Evolutionary conservation across 345 rosid genomes (phyloP), one percentile per base, ranked within the genome.

Genomic region (Euphorbia tirucalli): DNA sequence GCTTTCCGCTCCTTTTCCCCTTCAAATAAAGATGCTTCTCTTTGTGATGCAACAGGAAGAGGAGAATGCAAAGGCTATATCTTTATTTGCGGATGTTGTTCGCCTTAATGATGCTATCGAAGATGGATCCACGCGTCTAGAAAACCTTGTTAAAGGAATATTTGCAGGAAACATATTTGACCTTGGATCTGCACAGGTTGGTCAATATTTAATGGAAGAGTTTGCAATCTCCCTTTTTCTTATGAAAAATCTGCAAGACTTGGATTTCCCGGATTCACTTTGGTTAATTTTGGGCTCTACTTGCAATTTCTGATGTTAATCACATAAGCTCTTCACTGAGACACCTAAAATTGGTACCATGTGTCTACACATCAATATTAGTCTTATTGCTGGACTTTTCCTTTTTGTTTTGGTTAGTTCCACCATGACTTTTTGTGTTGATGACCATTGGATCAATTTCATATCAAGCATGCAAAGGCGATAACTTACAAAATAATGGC

Each of bases 131-230:
- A 79, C 87, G 66, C 89, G 87, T 55, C 62, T 93, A 55, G 98
- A 93, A 78, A 90, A 76, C 83, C 82, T 96, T 32, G 84, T 87
- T 60, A 86, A 85, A 80, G 99, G 99, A 69, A 85, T 96, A 21
- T 96, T 96, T 79, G 98, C 98, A 31, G 98, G 98, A 83, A 96
- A 96, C 68, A 93, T 96, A 76, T 91, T 96, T 74, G 99, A 96
- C 79, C 90, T 96, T 39, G 98, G 98, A 74, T 96, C 99, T 75
- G 97, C 97, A 1, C 91, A 93, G 93, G 97, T 93, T 82, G 32
- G 50, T 71, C 49, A 60, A 31, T 73, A 13, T 68, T 66, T 72
- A 32, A 35, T 68, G 27, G 24, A 32, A 63, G 8, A 27, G 55
- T 63, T 67, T 71, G 52, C 19, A 22, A 48, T 48, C 28, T 71